Percentiles rank a stretch among this genome's conserved stretches.
Evolutionary conservation across 1,284 basidiomycete genomes (phyloP).

Genomic region (Tilletiaria anomala): DNA sequence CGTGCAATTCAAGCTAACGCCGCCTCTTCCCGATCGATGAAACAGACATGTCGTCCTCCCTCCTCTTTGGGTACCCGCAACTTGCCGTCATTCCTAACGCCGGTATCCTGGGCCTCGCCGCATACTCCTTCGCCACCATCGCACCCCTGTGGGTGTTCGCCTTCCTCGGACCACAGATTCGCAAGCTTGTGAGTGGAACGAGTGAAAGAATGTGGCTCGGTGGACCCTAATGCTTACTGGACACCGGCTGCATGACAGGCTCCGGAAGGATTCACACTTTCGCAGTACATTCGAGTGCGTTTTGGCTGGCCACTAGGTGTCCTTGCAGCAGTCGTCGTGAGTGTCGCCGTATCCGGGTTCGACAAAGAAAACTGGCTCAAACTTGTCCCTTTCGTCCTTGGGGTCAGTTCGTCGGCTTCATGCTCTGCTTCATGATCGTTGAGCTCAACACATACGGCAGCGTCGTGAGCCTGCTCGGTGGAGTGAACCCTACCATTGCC

Average conservation of each 20-base stretch:
- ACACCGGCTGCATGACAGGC: too few species aligned
- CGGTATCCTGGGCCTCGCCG: constrained; percentile 30
- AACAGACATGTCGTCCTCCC: constrained; percentile 38
- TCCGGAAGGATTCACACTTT: too few species aligned
- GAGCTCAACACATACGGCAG: constrained; percentile 39
- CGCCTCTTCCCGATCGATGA: background rate
- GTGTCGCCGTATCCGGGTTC: too few species aligned
- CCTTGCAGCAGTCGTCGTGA: constrained; percentile 21
- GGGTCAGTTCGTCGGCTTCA: constrained; percentile 34
- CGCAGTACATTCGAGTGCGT: constrained; percentile 35
- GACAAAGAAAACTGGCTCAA: too few species aligned
- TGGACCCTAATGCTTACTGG: too few species aligned
- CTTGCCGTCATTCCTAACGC: constrained; percentile 36
- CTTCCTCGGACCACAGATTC: constrained; percentile 36
- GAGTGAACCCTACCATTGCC: constrained; percentile 29
- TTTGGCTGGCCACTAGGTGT: constrained; percentile 37
- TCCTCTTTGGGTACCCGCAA: constrained; percentile 38
- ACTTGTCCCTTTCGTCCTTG: too few species aligned
- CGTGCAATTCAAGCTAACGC: constrained; percentile 1
- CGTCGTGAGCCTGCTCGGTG: constrained; percentile 21
- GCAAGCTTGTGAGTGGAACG: constrained; percentile 23
- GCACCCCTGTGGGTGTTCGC: constrained; percentile 36
- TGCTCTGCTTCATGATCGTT: constrained; percentile 39
- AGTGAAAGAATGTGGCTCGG: too few species aligned
- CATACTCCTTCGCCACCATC: constrained; percentile 34